These are phyloP conservation scores for Casuarina cunninghamiana DNA, from an alignment of 306 rosid species.

Conservation along the genomic window DNA sequence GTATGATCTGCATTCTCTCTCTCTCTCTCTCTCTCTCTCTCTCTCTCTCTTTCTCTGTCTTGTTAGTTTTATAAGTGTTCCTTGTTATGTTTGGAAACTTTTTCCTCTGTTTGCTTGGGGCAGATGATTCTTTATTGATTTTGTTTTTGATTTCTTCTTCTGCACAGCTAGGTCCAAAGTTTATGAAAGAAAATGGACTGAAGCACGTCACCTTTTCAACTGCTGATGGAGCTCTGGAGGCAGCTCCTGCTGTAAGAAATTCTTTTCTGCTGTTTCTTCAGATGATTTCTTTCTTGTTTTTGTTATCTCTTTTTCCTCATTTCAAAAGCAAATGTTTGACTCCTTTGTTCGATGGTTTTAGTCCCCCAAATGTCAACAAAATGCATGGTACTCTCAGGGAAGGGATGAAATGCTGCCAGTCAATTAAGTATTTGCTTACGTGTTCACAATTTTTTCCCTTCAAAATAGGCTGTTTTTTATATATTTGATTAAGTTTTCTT, in stretches of 20 bases:
- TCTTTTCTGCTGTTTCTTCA: background rate
- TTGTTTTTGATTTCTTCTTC: slow-evolving; percentile 13
- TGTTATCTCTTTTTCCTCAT: background rate
- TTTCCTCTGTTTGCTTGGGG: slow-evolving; percentile 9
- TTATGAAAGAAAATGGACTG: slow-evolving; percentile 75
- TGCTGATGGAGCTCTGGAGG: slow-evolving; percentile 97
- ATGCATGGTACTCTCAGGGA: background rate
- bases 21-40: background rate
- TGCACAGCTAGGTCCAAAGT: slow-evolving; percentile 87
- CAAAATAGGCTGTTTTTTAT: background rate
- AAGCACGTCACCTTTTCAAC: slow-evolving; percentile 82
- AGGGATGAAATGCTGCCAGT: background rate
- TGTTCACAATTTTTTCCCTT: background rate
- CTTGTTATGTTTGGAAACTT: background rate
- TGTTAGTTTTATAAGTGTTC: background rate
- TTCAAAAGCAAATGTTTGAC: background rate
- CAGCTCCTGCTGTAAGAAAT: slow-evolving; percentile 89
- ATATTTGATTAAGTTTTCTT: background rate
- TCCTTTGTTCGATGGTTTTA: background rate
- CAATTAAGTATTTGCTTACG: background rate
- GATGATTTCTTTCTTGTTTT: too few relatives aligned
- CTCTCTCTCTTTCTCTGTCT: background rate
- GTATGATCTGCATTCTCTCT: slow-evolving; percentile 38
- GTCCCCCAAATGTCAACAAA: background rate
- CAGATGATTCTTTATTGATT: slow-evolving; percentile 6